phyloP scores from a whole-genome alignment of 176 grass and related monocot genomes.

The Triticum timopheevii region DNA sequence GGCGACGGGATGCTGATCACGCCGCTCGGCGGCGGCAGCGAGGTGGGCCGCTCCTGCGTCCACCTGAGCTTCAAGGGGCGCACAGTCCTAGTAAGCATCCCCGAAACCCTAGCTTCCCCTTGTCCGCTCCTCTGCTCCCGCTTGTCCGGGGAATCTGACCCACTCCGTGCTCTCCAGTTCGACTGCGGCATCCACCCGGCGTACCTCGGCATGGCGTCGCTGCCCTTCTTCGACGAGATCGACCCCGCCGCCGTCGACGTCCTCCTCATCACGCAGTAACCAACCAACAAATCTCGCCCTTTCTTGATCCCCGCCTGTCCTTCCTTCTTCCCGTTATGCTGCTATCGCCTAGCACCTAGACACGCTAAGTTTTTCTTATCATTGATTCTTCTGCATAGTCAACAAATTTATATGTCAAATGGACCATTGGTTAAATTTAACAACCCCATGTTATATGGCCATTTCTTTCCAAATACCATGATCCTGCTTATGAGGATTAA shows the following conservation, averaged over 20 bases:
- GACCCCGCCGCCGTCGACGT: slow-evolving; percentile 89
- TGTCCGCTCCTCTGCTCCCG: too few relatives aligned
- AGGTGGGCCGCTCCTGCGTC: too few relatives aligned
- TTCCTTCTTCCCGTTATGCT: background rate
- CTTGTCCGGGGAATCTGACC: too few relatives aligned
- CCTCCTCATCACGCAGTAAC: slow-evolving; percentile 89
- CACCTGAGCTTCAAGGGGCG: too few relatives aligned
- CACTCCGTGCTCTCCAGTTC: background rate
- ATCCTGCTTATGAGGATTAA: background rate
- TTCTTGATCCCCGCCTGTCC: background rate
- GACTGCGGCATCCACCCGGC: slow-evolving; percentile 81
- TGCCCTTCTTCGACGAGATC: slow-evolving; percentile 96
- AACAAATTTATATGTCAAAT: background rate
- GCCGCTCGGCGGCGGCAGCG: too few relatives aligned
- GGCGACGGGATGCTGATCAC: too few relatives aligned
- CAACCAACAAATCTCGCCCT: too few relatives aligned
- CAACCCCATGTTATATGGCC: background rate
- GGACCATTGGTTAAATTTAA: background rate
- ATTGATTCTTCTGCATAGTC: too few relatives aligned
- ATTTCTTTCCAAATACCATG: background rate
- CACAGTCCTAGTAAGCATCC: too few relatives aligned
- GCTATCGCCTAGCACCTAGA: too few relatives aligned
- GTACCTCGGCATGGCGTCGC: slow-evolving; percentile 75
- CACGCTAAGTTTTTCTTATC: too few relatives aligned
- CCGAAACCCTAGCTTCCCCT: background rate